Conservation (phyloP, 768 basidiomycete species). For the Termitomyces sp. region DNA sequence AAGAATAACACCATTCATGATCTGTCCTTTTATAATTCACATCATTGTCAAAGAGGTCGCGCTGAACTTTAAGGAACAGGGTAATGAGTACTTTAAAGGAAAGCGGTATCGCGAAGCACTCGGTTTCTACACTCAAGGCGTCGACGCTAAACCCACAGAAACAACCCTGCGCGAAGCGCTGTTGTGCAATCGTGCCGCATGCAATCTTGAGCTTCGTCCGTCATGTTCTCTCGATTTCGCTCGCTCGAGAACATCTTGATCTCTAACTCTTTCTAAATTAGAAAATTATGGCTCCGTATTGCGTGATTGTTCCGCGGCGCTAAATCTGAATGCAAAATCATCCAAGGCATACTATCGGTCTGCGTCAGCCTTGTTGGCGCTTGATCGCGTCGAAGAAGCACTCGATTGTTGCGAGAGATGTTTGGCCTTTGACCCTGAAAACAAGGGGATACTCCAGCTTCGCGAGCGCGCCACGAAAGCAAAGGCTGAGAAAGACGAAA, state of each 20-base stretch:
- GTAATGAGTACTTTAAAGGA: constrained; percentile 89
- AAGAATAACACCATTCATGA: constrained; percentile 10
- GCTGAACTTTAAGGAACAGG: constrained; percentile 90
- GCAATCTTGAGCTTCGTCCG: constrained; percentile 84
- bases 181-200: constrained; percentile 87
- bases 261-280: constrained; percentile 20
- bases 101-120: constrained; percentile 84
- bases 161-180: constrained; percentile 53
- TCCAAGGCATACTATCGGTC: constrained; percentile 89
- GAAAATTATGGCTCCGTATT: constrained; percentile 89
- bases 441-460: constrained; percentile 45
- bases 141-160: constrained; percentile 80
- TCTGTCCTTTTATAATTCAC: not conserved
- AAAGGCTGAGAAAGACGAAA: constrained; percentile 45
- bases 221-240: not conserved
- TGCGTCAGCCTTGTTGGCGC: constrained; percentile 63
- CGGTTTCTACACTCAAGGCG: constrained; percentile 84
- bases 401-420: constrained; percentile 76
- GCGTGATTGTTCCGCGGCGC: constrained; percentile 73
- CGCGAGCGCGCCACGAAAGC: constrained; percentile 40
- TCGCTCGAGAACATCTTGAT: not conserved
- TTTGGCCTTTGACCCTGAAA: constrained; percentile 50
- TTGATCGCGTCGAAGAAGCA: constrained; percentile 76
- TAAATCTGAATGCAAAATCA: constrained; percentile 54
- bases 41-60: constrained; percentile 61